A percentile compares a stretch with the other conserved stretches of the same genome.
phyloP scores from a whole-genome alignment of 768 basidiomycete genomes.

The Mycena amicta region DNA sequence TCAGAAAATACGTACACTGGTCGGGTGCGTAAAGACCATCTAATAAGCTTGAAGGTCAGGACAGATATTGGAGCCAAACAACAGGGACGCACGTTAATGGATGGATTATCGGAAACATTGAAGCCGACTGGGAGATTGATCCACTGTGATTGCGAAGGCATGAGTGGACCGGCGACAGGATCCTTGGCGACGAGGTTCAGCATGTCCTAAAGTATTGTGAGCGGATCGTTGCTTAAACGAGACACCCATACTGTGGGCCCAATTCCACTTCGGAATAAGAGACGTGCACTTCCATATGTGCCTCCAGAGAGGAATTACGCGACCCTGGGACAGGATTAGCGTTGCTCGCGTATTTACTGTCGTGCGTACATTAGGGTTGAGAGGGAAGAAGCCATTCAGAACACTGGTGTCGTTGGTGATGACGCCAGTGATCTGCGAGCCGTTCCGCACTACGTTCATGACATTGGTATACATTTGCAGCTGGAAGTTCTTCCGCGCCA shows the following conservation, averaged over 20 bases:
- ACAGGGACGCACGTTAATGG: slow-evolving; percentile 39
- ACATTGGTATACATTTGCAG: slow-evolving; percentile 37
- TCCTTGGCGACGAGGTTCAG: slow-evolving; percentile 35
- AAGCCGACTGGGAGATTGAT: slow-evolving; percentile 37
- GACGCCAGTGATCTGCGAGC: slow-evolving; percentile 43
- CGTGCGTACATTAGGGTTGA: slow-evolving; percentile 27
- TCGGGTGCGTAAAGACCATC: slow-evolving; percentile 47
- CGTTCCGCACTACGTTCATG: slow-evolving; percentile 42
- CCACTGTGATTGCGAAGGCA: slow-evolving; percentile 38
- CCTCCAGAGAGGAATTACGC: slow-evolving; percentile 34
- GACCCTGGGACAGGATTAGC: slow-evolving; percentile 4
- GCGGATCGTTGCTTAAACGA: background rate
- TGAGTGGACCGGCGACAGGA: slow-evolving; percentile 32
- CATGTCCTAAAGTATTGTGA: slow-evolving; percentile 31
- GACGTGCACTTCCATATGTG: slow-evolving; percentile 40
- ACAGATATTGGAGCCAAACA: background rate
- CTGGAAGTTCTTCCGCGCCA: slow-evolving; percentile 39
- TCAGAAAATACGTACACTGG: slow-evolving; percentile 23
- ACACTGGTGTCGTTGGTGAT: slow-evolving; percentile 39
- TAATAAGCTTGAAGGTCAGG: slow-evolving; percentile 5
- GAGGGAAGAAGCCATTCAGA: slow-evolving; percentile 39
- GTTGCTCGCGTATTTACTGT: background rate
- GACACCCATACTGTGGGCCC: slow-evolving; percentile 34
- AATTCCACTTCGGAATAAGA: slow-evolving; percentile 46
- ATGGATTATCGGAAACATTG: slow-evolving; percentile 43